A percentile compares a stretch with the other conserved stretches of the same genome.
Evolutionary conservation across 2,329 filamentous ascomycete species (phyloP).

Genomic region (Mycosphaerella arachidis): DNA sequence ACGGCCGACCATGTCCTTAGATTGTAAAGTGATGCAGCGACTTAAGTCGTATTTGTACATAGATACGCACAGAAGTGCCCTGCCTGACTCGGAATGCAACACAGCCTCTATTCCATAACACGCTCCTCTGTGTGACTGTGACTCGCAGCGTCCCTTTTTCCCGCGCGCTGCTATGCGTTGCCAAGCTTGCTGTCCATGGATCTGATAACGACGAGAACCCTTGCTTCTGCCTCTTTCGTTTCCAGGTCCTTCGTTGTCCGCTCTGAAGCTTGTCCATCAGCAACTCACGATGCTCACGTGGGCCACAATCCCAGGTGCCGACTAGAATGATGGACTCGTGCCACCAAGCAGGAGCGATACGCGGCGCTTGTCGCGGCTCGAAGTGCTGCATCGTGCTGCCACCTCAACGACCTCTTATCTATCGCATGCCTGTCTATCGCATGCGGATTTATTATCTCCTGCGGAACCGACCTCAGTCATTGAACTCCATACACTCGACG

Average conservation of each 20-base stretch:
- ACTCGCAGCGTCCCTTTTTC: no score
- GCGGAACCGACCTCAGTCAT: background rate
- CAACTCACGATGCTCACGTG: background rate
- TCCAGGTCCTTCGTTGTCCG: background rate
- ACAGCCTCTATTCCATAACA: no score
- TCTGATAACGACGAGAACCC: background rate
- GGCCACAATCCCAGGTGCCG: background rate
- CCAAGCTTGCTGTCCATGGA: background rate
- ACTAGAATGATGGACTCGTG: background rate
- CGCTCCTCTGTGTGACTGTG: background rate
- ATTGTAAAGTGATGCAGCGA: no score
- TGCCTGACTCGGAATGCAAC: no score
- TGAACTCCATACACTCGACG: background rate
- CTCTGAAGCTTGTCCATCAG: background rate
- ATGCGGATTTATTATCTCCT: background rate
- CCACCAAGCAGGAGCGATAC: background rate
- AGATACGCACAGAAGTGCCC: no score
- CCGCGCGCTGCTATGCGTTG: background rate
- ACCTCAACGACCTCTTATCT: no score
- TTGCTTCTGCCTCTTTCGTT: background rate
- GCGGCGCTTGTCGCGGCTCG: background rate
- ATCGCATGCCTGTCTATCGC: no score
- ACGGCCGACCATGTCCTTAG: no score
- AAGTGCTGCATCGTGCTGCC: background rate
- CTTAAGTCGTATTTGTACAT: no score